These are phyloP conservation scores for Tolypocladium album DNA, from an alignment of 2,329 filamentous ascomycete genomes.

Conservation along the genomic window DNA sequence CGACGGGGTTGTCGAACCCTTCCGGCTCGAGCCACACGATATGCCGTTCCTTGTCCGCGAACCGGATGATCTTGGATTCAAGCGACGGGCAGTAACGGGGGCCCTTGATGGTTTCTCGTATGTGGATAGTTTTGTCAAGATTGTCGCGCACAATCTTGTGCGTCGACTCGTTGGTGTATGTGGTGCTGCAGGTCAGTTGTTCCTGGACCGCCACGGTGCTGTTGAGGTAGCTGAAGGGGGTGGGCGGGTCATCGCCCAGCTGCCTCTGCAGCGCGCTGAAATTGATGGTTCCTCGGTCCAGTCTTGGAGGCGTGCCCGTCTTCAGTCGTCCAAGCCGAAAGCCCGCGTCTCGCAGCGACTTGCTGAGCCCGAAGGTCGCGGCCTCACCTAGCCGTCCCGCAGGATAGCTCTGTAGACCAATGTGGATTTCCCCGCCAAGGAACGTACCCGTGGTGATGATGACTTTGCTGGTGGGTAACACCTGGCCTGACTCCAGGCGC, in stretches of 20 bases:
- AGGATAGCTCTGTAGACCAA: constrained; percentile 74
- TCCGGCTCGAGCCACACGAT: constrained; percentile 97
- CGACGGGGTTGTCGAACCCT: constrained; percentile 77
- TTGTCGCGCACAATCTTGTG: constrained; percentile 81
- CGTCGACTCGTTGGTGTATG: constrained; percentile 72
- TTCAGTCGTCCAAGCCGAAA: constrained; percentile 86
- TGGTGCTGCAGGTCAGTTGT: constrained; percentile 79
- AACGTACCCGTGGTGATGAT: constrained; percentile 97
- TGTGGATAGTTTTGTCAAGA: constrained; percentile 93
- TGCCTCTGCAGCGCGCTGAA: constrained; percentile 64
- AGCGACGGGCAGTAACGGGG: constrained; percentile 92
- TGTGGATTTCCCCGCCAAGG: constrained; percentile 90
- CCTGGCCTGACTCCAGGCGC: constrained; percentile 73
- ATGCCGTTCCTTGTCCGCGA: constrained; percentile 68
- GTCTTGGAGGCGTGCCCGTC: constrained; percentile 85
- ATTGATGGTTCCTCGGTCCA: constrained; percentile 75
- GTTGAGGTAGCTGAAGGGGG: constrained; percentile 88
- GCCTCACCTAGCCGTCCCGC: constrained; percentile 90
- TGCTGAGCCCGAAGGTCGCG: constrained; percentile 85
- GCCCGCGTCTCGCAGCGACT: constrained; percentile 77
- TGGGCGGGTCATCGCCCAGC: constrained; percentile 72
- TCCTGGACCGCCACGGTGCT: constrained; percentile 64
- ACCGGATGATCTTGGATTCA: constrained; percentile 87
- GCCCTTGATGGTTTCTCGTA: constrained; percentile 87
- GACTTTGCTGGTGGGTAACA: constrained; percentile 70